These are phyloP conservation scores for Fagopyrum tataricum DNA, from an alignment of 148 eudicot species.

Conservation along the genomic window DNA sequence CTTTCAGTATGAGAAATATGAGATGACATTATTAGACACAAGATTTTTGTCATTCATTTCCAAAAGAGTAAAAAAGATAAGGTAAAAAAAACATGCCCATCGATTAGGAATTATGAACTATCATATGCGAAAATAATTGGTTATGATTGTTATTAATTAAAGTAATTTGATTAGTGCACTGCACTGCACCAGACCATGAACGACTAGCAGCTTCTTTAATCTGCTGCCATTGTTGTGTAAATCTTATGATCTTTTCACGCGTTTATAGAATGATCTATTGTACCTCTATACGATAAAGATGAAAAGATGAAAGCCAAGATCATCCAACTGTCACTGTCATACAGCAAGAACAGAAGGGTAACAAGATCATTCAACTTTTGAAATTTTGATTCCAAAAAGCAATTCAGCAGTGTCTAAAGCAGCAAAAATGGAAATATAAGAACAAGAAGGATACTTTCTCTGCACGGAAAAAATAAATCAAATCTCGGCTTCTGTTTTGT, in stretches of 20 bases:
- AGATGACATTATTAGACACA: not conserved
- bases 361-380: conserved; percentile 22
- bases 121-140: not conserved
- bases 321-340: conserved; percentile 18
- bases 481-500: not conserved
- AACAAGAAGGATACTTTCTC: not conserved
- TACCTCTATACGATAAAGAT: not conserved
- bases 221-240: too few relatives aligned
- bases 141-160: not conserved
- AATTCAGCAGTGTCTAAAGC: conserved; percentile 7
- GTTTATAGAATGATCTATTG: conserved; percentile 14
- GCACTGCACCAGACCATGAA: not conserved
- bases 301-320: not conserved
- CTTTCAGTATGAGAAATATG: not conserved
- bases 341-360: conserved; percentile 15
- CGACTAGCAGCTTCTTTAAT: too few relatives aligned
- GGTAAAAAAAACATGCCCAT: not conserved
- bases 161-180: not conserved
- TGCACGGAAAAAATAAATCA: not conserved
- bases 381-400: conserved; percentile 21
- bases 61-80: conserved; percentile 1
- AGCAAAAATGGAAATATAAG: conserved; percentile 4
- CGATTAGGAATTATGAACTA: not conserved
- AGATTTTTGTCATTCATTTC: not conserved
- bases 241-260: too few relatives aligned